Evolutionary conservation across 1,284 basidiomycete species (phyloP).

Genomic region (Laetiporus sulphureus): DNA sequence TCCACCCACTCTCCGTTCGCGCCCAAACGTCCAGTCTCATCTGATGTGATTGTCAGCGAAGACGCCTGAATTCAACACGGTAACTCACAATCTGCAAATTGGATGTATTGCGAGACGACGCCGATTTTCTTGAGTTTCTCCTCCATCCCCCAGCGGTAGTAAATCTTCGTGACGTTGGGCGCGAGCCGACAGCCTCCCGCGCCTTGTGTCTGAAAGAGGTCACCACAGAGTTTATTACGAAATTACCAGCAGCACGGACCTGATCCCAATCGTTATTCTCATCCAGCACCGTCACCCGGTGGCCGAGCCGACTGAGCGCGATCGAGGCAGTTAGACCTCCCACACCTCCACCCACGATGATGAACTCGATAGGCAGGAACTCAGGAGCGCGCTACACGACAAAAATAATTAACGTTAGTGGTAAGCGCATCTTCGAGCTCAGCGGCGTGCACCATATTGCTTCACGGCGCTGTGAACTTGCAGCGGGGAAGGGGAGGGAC

Average conservation of each 20-base stretch:
- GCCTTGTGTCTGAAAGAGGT: constrained; percentile 11
- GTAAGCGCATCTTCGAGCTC: no score
- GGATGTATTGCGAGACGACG: constrained; percentile 10
- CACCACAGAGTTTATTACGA: no score
- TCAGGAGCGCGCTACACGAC: constrained; percentile 7
- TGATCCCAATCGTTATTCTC: constrained; percentile 10
- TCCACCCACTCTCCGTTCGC: constrained; percentile 4
- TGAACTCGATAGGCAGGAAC: constrained; percentile 21
- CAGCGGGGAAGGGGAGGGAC: no score
- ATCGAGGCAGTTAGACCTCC: constrained; percentile 25
- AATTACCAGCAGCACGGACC: constrained; percentile 10
- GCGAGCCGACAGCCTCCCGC: constrained; percentile 21
- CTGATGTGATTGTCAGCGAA: background rate
- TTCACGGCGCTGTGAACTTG: no score
- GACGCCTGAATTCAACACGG: background rate
- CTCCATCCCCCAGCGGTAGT: constrained; percentile 24
- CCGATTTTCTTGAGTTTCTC: constrained; percentile 14
- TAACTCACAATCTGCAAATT: constrained; percentile 13
- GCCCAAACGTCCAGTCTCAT: background rate
- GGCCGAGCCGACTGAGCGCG: constrained; percentile 23
- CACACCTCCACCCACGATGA: constrained; percentile 26
- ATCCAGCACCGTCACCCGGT: constrained; percentile 27
- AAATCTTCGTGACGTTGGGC: constrained; percentile 23
- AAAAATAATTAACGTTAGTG: no score
- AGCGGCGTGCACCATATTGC: no score